Base-by-base conservation (phyloP, 2,329 filamentous ascomycete genomes). In the Massarina eburnea region DNA sequence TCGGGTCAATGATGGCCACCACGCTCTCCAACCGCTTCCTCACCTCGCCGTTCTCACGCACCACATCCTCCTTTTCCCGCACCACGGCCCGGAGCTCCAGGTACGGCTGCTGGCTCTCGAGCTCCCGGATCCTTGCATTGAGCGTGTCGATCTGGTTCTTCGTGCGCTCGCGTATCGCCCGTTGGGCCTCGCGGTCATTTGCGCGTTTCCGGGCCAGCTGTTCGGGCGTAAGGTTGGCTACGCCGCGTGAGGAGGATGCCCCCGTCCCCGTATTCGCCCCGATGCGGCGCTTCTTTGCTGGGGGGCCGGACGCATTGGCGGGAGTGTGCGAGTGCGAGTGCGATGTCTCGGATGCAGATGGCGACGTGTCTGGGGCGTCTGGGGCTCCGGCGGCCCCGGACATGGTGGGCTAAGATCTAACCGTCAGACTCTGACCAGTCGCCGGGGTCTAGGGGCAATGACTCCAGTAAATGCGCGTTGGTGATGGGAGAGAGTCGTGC, bases 151-250 rank as follows among this genome's bases (percentile, higher is more conserved):
- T 94, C 68, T 88, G 86, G 46, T 83, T 81, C 72, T 86, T 89
- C 21, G 89, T 94, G 44, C 89, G 82, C 73, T 92, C 88, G 33
- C 89, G 80, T 48, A 95, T 94, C 30, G 88, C 89, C 39, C 89
- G 81, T 68, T 95, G 89, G 22, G 89, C 90, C 69, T 95, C 89
- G 46, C 89, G 84, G 67, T 95, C 89, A 80, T 96, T 96, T 62
- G 89, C 89, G 54, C 91, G 81, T 76, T 96, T 96, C 70, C 91
- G 88, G 22, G 87, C 89, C 48, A 96, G 81, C 72, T 96, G 91
- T 51, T 91, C 88, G 5, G 90, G 88, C 9, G 89, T 95, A 65
- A 96, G 79, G 62, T 88, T 92, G 53, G 90, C 89, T 45, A 95
- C 91, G 53, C 88, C 91, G 56, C 90, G 83, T 48, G 86, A 75